phyloP scores from a whole-genome alignment of 2,329 filamentous ascomycete genomes.

The Fusarium fujikuroi region DNA sequence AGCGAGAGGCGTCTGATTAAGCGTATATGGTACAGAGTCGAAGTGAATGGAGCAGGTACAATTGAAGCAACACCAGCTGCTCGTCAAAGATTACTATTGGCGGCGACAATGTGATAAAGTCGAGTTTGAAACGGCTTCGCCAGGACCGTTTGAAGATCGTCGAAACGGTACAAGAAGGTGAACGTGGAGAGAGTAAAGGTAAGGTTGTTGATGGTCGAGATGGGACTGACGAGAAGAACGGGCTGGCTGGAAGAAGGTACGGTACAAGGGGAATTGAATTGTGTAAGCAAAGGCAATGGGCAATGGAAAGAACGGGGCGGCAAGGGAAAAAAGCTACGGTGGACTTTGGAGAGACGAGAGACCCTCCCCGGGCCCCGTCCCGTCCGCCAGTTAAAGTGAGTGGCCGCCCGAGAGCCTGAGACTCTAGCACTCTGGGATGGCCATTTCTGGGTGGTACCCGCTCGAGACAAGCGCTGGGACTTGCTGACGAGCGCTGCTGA shows the following conservation, averaged over 20 bases:
- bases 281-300: conserved; percentile 42
- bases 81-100: conserved; percentile 30
- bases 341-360: conserved; percentile 39
- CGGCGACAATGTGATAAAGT: conserved; percentile 8
- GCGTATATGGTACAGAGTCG: conserved; percentile 5
- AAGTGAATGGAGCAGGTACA: conserved; percentile 37
- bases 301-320: conserved; percentile 38
- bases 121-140: conserved; percentile 33
- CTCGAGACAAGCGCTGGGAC: conserved; percentile 37
- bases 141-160: conserved; percentile 37
- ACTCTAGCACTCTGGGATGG: conserved; percentile 31
- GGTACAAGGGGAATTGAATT: conserved; percentile 43
- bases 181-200: conserved; percentile 29
- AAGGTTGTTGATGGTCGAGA: conserved; percentile 36
- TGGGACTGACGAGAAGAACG: conserved; percentile 23
- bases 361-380: conserved; percentile 24
- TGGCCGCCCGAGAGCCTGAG: conserved; percentile 20
- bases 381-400: conserved; percentile 36
- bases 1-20: conserved; percentile 14
- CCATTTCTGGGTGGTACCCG: conserved; percentile 33
- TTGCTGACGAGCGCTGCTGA: conserved; percentile 35
- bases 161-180: conserved; percentile 32
- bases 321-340: conserved; percentile 46
- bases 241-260: conserved; percentile 21
- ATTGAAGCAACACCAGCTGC: conserved; percentile 40